A percentile compares a stretch with the other conserved stretches of the same genome.
Evolutionary conservation across 2,329 filamentous ascomycete species (phyloP).

Genomic region (Mariannaea elegans): DNA sequence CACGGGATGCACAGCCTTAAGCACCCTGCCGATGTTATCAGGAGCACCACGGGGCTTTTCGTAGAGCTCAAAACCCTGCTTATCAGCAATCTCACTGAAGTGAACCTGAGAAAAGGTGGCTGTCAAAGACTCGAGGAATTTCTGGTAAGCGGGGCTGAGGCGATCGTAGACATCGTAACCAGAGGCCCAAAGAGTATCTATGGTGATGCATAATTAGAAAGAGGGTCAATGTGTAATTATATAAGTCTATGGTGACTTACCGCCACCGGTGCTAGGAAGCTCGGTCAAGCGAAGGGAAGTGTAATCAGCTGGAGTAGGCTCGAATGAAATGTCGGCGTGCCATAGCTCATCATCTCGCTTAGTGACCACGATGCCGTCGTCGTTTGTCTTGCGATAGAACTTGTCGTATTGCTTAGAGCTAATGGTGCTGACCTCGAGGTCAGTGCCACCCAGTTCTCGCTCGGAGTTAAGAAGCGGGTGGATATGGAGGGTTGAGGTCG

Average conservation of each 20-base stretch:
- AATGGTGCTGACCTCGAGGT: slow-evolving; percentile 70
- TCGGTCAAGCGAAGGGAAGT: slow-evolving; percentile 63
- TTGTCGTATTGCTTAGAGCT: slow-evolving; percentile 64
- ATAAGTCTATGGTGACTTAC: slow-evolving; percentile 39
- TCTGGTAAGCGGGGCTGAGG: slow-evolving; percentile 63
- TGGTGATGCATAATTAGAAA: neutral
- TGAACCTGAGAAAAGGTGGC: slow-evolving; percentile 61
- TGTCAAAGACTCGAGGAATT: slow-evolving; percentile 67
- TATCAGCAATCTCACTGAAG: slow-evolving; percentile 58
- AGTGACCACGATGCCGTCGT: slow-evolving; percentile 39
- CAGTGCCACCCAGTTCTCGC: slow-evolving; percentile 61
- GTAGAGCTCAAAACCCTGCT: slow-evolving; percentile 57
- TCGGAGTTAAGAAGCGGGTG: slow-evolving; percentile 65
- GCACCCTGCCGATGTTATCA: slow-evolving; percentile 57
- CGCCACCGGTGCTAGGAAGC: slow-evolving; percentile 64
- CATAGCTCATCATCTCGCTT: slow-evolving; percentile 46
- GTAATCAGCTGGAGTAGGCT: slow-evolving; percentile 71
- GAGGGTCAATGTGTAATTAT: neutral
- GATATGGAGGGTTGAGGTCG: slow-evolving; percentile 65
- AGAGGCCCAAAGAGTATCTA: slow-evolving; percentile 72
- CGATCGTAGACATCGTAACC: slow-evolving; percentile 74
- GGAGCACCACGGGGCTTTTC: slow-evolving; percentile 56
- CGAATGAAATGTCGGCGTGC: slow-evolving; percentile 73
- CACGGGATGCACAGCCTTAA: slow-evolving; percentile 63
- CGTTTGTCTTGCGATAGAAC: slow-evolving; percentile 52